These are phyloP conservation scores for Aspergillus hiratsukae DNA, from an alignment of 2,329 filamentous ascomycete species.

Conservation along the genomic window DNA sequence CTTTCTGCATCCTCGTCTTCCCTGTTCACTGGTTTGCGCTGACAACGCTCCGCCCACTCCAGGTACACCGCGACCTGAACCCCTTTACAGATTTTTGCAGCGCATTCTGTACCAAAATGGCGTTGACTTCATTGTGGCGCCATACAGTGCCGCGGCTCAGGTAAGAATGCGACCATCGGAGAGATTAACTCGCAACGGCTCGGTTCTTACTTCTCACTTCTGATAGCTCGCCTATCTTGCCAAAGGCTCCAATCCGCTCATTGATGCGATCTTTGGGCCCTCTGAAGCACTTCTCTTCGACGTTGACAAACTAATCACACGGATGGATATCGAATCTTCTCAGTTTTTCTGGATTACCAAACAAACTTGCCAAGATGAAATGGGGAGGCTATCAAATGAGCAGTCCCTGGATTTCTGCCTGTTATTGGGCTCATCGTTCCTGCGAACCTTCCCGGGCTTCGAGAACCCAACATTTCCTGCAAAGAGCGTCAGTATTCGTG, in stretches of 20 bases:
- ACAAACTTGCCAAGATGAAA: conserved; percentile 63
- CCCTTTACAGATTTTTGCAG: conserved; percentile 74
- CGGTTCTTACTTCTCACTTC: background rate
- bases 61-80: conserved; percentile 68
- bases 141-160: conserved; percentile 83
- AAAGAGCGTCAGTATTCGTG: conserved; percentile 60
- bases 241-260: conserved; percentile 61
- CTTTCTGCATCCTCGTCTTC: background rate
- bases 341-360: conserved; percentile 62
- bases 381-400: conserved; percentile 61
- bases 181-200: background rate
- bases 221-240: conserved; percentile 67
- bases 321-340: conserved; percentile 52
- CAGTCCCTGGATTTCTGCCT: conserved; percentile 81
- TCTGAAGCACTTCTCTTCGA: conserved; percentile 84
- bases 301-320: conserved; percentile 67
- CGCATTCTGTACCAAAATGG: conserved; percentile 63
- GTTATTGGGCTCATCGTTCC: conserved; percentile 75
- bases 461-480: conserved; percentile 56
- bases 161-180: conserved; percentile 45
- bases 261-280: conserved; percentile 74
- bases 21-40: conserved; percentile 17
- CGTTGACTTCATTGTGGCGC: conserved; percentile 75
- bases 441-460: conserved; percentile 74
- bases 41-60: conserved; percentile 16